A percentile compares a stretch with the other conserved stretches of the same genome.
phyloP scores from a whole-genome alignment of 768 basidiomycete species.

The Tricholoma flavovirens region DNA sequence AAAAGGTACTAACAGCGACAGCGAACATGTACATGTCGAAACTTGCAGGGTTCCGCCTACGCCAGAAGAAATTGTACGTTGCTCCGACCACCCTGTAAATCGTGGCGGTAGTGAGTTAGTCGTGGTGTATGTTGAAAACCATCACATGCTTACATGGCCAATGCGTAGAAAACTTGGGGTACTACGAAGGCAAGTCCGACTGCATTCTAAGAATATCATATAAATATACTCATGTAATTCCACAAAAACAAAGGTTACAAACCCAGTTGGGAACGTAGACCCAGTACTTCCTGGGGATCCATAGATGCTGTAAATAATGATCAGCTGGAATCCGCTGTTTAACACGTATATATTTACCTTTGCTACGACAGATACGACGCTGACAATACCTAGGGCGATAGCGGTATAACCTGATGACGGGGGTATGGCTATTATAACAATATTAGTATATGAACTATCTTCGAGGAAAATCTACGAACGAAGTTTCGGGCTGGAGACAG shows the following conservation, averaged over 20 bases:
- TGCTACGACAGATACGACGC: conserved; percentile 38
- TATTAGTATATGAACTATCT: background rate
- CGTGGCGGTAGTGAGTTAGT: background rate
- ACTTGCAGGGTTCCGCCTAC: conserved; percentile 32
- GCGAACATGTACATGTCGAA: conserved; percentile 59
- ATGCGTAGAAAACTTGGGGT: conserved; percentile 42
- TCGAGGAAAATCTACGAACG: conserved; percentile 23
- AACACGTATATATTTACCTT: conserved; percentile 22
- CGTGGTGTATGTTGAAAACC: background rate
- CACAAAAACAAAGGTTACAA: conserved; percentile 2
- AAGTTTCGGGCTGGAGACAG: conserved; percentile 43
- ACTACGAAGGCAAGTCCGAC: conserved; percentile 50
- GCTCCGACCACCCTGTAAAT: conserved; percentile 35
- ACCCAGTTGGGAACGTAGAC: conserved; percentile 48
- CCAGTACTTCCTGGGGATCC: conserved; percentile 46
- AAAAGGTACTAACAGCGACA: conserved; percentile 30
- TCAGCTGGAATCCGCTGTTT: background rate
- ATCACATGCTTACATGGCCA: conserved; percentile 35
- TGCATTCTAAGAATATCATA: conserved; percentile 30
- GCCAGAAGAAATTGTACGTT: conserved; percentile 44
- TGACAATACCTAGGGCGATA: conserved; percentile 44
- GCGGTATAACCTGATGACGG: conserved; percentile 52
- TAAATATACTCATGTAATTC: background rate
- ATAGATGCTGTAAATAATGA: conserved; percentile 24
- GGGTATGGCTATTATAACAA: conserved; percentile 36